Conservation (phyloP, 352 stramenopile species). For the Blastocystis hominis region DNA sequence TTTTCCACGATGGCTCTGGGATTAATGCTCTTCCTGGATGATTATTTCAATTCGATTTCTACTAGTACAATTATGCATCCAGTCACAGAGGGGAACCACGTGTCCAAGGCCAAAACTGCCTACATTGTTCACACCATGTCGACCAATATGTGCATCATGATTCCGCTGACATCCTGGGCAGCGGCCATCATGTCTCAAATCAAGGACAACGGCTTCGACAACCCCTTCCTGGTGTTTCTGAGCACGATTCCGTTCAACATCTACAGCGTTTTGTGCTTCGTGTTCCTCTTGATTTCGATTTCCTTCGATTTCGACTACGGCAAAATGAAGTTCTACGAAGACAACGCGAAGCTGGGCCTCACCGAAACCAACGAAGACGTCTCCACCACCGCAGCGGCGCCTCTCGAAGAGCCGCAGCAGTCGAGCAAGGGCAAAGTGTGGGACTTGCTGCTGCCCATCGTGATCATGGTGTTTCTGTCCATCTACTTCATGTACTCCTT, state of each 20-base stretch:
- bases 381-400: neutral
- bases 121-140: constrained; percentile 54
- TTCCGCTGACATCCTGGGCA: constrained; percentile 43
- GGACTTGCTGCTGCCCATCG: constrained; percentile 63
- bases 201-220: constrained; percentile 11
- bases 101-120: constrained; percentile 46
- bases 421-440: constrained; percentile 63
- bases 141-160: constrained; percentile 53
- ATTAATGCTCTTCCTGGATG: constrained; percentile 50
- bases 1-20: constrained; percentile 46
- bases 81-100: constrained; percentile 38
- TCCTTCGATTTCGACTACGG: constrained; percentile 52
- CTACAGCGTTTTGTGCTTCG: constrained; percentile 46
- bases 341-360: constrained; percentile 33
- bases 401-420: neutral
- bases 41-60: constrained; percentile 57
- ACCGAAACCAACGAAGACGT: constrained; percentile 22
- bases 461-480: constrained; percentile 50
- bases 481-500: constrained; percentile 56
- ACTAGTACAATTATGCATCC: constrained; percentile 40
- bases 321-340: constrained; percentile 56
- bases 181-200: constrained; percentile 55
- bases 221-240: constrained; percentile 44
- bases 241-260: constrained; percentile 50
- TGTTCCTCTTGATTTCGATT: constrained; percentile 26